A percentile compares a stretch with the other conserved stretches of the same genome.
Conservation (phyloP, 148 eudicot genomes). For the Cornus kousa region DNA sequence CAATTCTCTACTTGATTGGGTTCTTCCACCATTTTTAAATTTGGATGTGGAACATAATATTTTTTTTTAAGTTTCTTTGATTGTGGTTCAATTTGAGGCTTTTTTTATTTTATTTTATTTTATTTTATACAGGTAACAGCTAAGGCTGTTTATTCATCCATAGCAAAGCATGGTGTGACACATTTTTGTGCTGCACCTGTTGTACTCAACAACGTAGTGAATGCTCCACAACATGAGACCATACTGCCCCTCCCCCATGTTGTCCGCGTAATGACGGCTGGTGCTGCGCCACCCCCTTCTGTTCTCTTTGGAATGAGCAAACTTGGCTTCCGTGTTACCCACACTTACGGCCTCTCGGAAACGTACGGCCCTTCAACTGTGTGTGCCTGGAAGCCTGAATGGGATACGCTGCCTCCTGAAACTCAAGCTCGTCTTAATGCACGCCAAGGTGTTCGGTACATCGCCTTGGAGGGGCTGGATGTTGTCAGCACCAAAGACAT, state of each 20-base stretch:
- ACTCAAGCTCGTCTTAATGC: slow-evolving; percentile 74
- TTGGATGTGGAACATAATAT: background rate
- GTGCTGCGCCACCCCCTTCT: slow-evolving; percentile 89
- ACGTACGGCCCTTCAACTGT: slow-evolving; percentile 87
- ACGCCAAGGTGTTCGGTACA: slow-evolving; percentile 80
- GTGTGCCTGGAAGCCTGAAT: slow-evolving; percentile 96
- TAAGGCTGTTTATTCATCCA: slow-evolving; percentile 73
- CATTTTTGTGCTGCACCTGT: slow-evolving; percentile 98
- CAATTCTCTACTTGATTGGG: background rate
- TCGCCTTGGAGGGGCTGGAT: slow-evolving; percentile 67
- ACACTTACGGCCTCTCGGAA: slow-evolving; percentile 91
- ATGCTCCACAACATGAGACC: slow-evolving; percentile 66
- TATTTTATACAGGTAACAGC: slow-evolving; percentile 73
- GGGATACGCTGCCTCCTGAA: slow-evolving; percentile 68
- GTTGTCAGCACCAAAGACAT: slow-evolving; percentile 58
- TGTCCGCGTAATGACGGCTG: slow-evolving; percentile 89
- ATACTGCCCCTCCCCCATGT: slow-evolving; percentile 66
- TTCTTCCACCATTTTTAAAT: background rate
- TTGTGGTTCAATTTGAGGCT: background rate
- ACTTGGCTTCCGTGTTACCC: slow-evolving; percentile 79
- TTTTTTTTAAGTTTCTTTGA: background rate
- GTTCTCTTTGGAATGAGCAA: slow-evolving; percentile 69
- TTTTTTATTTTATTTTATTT: background rate
- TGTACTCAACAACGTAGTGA: slow-evolving; percentile 78
- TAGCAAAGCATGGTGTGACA: slow-evolving; percentile 71